Evolutionary conservation across 129 eudicot species (phyloP), one percentile per base, ranked within the genome.

Genomic region (Chrysanthemum seticuspe): DNA sequence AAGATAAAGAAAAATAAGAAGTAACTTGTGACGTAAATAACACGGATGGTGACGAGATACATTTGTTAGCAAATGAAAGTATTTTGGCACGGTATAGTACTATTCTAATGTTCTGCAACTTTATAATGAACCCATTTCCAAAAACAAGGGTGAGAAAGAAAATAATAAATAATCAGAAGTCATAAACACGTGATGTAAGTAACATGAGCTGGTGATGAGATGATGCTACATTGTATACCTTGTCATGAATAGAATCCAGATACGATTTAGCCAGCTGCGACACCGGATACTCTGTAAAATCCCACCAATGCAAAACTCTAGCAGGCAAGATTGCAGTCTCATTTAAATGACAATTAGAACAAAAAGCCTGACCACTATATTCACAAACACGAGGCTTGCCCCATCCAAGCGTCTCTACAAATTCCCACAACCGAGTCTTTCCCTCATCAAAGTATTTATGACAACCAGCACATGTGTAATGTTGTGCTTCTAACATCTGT

Each of bases 321-420:
- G 98, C 97, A 51, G 98, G 98, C 78, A 94, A 74, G 69, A 94
- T 84, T 36, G 97, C 96, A 25, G 84, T 86, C 58, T 90, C 98
- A 81, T 94, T 94, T 67, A 80, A 71, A 67, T 94, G 98, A 71
- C 98, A 94, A 15, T 82, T 72, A 47, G 91, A 88, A 73, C 98
- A 94, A 75, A 87, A 94, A n/a, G 86, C 74, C 85, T 94, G 97
- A 53, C 97, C 91, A 21, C 90, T 90, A 54, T 94, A 94, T 77
- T 86, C 93, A 83, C 98, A 94, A 51, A 90, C 73, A 68, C 97
- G 98, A 21, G 97, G 98, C 45, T 83, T 88, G 3, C 98, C 98
- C 96, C 96, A 90, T 10, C 98, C 98, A 64, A 94, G 78, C 2
- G 93, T 86, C 71, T 85, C 86, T 14, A 76, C 96, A 73, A 94